Evolutionary conservation across 352 stramenopile genomes (phyloP).

Genomic region (Phytopythium helicoides): DNA sequence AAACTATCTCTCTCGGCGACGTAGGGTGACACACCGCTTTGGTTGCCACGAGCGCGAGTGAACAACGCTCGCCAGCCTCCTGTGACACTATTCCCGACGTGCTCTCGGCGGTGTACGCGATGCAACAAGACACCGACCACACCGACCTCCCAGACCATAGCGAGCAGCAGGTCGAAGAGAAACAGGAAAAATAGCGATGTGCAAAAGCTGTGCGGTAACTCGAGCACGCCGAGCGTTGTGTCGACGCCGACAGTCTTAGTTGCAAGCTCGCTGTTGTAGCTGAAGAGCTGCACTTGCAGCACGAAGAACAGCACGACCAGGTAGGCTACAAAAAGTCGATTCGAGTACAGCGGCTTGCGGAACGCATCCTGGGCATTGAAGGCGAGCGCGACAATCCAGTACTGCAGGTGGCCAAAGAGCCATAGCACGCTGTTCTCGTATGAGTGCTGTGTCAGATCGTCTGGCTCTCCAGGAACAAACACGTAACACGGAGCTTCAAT

Average conservation of each 20-base stretch:
- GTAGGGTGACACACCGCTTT: constrained; percentile 46
- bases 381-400: constrained; percentile 63
- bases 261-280: constrained; percentile 53
- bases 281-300: constrained; percentile 61
- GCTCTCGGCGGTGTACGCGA: constrained; percentile 44
- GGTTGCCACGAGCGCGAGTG: constrained; percentile 17
- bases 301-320: constrained; percentile 49
- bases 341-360: constrained; percentile 53
- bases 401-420: constrained; percentile 78
- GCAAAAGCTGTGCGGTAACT: constrained; percentile 49
- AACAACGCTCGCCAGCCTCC: constrained; percentile 19
- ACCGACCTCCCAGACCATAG: constrained; percentile 55
- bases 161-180: constrained; percentile 54
- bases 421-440: constrained; percentile 80
- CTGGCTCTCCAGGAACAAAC: constrained; percentile 45
- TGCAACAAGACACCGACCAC: constrained; percentile 53
- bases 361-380: constrained; percentile 70
- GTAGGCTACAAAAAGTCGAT: constrained; percentile 52
- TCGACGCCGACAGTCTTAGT: constrained; percentile 49
- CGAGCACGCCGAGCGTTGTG: constrained; percentile 52
- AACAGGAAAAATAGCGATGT: constrained; percentile 70
- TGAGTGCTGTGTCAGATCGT: constrained; percentile 61
- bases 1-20: constrained; percentile 50
- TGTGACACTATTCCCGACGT: constrained; percentile 8
- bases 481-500: constrained; percentile 64